Conservation (phyloP, 345 rosid species). For the Gossypium longicalyx region DNA sequence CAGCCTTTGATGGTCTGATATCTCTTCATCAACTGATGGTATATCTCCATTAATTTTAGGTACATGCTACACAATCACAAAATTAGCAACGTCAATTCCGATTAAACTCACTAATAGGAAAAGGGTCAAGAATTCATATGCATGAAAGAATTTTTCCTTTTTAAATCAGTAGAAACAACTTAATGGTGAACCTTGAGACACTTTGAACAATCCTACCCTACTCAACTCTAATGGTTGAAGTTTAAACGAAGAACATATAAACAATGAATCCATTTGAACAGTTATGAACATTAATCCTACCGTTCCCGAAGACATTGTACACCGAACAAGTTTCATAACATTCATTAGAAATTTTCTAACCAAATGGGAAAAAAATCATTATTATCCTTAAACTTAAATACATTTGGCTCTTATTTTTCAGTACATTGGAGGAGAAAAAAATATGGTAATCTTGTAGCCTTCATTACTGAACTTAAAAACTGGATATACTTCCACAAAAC, state of each 20-base stretch:
- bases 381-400: not conserved
- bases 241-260: not conserved
- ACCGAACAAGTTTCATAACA: not conserved
- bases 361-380: not conserved
- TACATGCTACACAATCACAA: conserved; percentile 38
- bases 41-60: conserved; percentile 62
- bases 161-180: not conserved
- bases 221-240: not conserved
- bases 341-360: not conserved
- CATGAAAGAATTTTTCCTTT: not conserved
- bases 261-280: not conserved
- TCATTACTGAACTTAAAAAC: not conserved
- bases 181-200: not conserved
- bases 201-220: not conserved
- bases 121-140: not conserved
- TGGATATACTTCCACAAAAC: not conserved
- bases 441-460: not conserved
- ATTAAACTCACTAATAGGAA: not conserved
- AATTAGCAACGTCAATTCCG: not conserved
- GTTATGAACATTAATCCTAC: not conserved
- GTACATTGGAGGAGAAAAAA: not conserved
- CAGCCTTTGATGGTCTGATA: conserved; percentile 62
- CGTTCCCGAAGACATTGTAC: too few species aligned
- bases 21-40: conserved; percentile 53
- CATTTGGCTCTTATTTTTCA: not conserved